Evolutionary conservation across 2,329 filamentous ascomycete species (phyloP).

Genomic region (Diaporthe ampelina): DNA sequence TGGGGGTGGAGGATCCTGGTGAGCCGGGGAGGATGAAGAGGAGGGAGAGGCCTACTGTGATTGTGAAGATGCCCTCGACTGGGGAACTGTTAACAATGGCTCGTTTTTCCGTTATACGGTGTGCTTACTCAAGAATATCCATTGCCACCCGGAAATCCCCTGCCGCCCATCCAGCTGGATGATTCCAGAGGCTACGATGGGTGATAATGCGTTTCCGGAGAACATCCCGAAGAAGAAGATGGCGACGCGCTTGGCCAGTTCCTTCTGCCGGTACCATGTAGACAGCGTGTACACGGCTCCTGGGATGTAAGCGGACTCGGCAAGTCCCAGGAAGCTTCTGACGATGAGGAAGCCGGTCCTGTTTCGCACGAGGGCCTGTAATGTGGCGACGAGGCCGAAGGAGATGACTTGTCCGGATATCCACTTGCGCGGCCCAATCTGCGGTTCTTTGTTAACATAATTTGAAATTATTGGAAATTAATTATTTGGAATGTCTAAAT

Average conservation of each 20-base stretch:
- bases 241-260: constrained; percentile 62
- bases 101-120: no score
- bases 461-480: no score
- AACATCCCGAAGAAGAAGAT: constrained; percentile 69
- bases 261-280: constrained; percentile 62
- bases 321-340: constrained; percentile 60
- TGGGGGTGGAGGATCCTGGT: constrained; percentile 55
- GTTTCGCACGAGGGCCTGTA: constrained; percentile 59
- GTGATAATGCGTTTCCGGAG: constrained; percentile 62
- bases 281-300: constrained; percentile 65
- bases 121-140: constrained; percentile 66
- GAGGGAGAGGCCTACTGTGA: constrained; percentile 55
- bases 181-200: constrained; percentile 63
- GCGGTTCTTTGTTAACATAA: neutral
- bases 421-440: constrained; percentile 63
- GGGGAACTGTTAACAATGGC: no score
- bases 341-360: constrained; percentile 60
- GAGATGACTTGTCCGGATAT: constrained; percentile 62
- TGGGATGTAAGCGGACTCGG: constrained; percentile 66
- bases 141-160: constrained; percentile 63
- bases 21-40: constrained; percentile 59
- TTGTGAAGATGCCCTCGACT: constrained; percentile 61
- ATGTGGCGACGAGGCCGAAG: constrained; percentile 61
- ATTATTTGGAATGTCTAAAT: no score
- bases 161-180: constrained; percentile 58